Base-by-base conservation (phyloP, 2,329 filamentous ascomycete species). In the Berkeleyomyces rouxiae region DNA sequence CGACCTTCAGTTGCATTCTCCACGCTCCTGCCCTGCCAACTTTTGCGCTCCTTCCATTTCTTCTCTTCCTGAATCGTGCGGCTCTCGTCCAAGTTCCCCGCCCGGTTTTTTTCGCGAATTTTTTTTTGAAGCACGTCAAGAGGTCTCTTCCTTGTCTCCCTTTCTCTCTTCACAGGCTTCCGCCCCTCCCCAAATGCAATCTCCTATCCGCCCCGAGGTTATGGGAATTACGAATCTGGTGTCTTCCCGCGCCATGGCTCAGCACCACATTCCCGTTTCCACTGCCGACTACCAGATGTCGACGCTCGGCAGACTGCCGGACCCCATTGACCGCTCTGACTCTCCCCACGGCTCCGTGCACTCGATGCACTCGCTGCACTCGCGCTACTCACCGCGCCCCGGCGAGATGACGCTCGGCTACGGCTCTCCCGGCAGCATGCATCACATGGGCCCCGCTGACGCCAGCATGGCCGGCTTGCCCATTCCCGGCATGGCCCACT, bases 311-410 rank as follows among this genome's bases (percentile, higher is more conserved):
- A 66, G 66, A 46, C 64, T 69, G 59, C 65, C 67, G 37, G 67
- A 69, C 37, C 67, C 70, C 13, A 76, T 82, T 69, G 80, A 83
- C 63, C 78, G 80, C 64, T 77, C 79, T 58, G 78, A 76, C 67
- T 83, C 81, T 5, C 80, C 81, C 7, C 81, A 83, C 71, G 79
- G 79, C 63, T 83, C 81, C 11, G 81, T 83, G 67, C 78, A 80
- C 70, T 82, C 80, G 4, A 76, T 79, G 64, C 81, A 80, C 69
- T 82, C 80, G 3, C 76, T 79, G 64, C 81, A 80, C 69, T 81
- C 80, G 1, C 72, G 74, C 49, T 76, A 77, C 68, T 73, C 79
- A 67, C 72, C 74, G 13, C 73, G 78, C 65, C 62, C 65, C 4
- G 65, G 65, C 16, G 65, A 66, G 55, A 63, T 66, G 39, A 46